A percentile compares a stretch with the other conserved stretches of the same genome.
These are phyloP conservation scores for Mucor indicus DNA, from an alignment of 371 early-diverging fungal genomes.

Conservation along the genomic window DNA sequence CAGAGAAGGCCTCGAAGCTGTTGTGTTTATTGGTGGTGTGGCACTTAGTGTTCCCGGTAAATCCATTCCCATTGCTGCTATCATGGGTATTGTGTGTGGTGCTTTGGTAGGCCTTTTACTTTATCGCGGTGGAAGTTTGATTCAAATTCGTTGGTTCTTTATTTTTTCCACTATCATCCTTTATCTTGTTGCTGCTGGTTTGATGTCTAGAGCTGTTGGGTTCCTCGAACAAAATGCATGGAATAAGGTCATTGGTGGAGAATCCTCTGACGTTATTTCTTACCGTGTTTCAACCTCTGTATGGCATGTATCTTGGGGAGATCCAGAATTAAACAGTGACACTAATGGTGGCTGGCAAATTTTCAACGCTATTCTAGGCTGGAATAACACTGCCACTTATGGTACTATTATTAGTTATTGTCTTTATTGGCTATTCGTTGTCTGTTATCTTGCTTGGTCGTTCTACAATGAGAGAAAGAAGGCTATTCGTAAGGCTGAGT, in stretches of 20 bases:
- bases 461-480: conserved; percentile 33
- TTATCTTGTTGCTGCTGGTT: conserved; percentile 78
- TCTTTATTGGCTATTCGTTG: conserved; percentile 69
- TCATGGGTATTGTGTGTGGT: conserved; percentile 70
- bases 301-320: conserved; percentile 42
- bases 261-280: conserved; percentile 34
- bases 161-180: conserved; percentile 67
- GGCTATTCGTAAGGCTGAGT: conserved; percentile 31
- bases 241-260: conserved; percentile 54
- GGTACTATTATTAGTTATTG: conserved; percentile 72
- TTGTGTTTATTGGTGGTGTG: conserved; percentile 83
- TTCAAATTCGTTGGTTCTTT: conserved; percentile 77
- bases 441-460: conserved; percentile 44
- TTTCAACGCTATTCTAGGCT: conserved; percentile 74
- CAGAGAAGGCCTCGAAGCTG: conserved; percentile 78
- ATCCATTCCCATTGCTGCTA: conserved; percentile 76
- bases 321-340: conserved; percentile 20
- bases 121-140: conserved; percentile 67
- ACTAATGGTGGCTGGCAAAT: conserved; percentile 48
- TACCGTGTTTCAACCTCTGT: conserved; percentile 36
- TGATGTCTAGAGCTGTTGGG: conserved; percentile 57
- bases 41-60: conserved; percentile 59
- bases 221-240: conserved; percentile 59
- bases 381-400: conserved; percentile 72
- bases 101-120: conserved; percentile 62